phyloP scores from a whole-genome alignment of 139 green algal species.

The Chlamydomonas incerta region DNA sequence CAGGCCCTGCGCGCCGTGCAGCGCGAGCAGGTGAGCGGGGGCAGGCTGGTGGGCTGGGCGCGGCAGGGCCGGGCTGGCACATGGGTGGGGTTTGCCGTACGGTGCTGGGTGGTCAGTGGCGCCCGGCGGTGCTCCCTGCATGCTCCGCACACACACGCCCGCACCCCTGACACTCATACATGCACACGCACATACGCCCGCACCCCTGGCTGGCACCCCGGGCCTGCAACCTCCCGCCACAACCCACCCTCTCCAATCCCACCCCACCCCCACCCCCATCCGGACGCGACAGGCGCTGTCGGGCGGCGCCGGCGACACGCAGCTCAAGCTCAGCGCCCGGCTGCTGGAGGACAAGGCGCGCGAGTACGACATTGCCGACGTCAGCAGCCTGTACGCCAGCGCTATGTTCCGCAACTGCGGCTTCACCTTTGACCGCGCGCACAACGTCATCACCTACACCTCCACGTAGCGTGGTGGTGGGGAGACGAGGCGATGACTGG shows the following conservation, averaged over 20 bases:
- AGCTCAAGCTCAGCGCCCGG: constrained; percentile 31
- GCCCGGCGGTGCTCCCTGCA: too few species aligned
- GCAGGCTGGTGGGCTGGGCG: too few species aligned
- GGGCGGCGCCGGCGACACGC: background rate
- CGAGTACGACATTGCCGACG: constrained; percentile 88
- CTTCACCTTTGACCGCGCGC: constrained; percentile 64
- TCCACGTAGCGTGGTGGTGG: background rate
- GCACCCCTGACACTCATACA: too few species aligned
- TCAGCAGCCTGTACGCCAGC: constrained; percentile 79
- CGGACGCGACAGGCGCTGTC: background rate
- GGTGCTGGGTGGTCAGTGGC: too few species aligned
- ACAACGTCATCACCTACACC: constrained; percentile 81
- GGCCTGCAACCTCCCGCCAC: too few species aligned
- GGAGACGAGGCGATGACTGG: background rate
- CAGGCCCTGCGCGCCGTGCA: constrained; percentile 74
- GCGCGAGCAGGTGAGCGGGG: background rate
- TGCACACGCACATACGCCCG: too few species aligned
- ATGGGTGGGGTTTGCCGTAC: too few species aligned
- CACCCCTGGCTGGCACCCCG: too few species aligned
- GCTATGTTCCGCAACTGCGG: constrained; percentile 65
- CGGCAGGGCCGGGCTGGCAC: too few species aligned
- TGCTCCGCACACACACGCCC: too few species aligned
- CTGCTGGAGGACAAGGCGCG: constrained; percentile 83
- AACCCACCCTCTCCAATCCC: too few species aligned
- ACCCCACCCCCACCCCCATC: too few species aligned